Evolutionary conservation across 352 stramenopile genomes (phyloP).

Genomic region (Plasmopara muralis): DNA sequence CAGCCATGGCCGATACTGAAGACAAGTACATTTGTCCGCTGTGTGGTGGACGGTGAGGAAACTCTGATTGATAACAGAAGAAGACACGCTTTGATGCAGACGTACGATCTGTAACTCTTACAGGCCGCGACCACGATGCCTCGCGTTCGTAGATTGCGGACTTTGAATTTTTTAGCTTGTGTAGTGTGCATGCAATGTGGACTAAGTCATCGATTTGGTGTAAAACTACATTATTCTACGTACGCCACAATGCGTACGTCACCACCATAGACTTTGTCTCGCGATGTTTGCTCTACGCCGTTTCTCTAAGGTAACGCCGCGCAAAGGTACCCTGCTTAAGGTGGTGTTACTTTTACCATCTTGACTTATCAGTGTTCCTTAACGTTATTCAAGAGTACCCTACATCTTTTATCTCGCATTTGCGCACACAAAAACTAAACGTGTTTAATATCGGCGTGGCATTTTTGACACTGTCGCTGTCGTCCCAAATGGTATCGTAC

Average conservation of each 20-base stretch:
- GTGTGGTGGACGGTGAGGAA: constrained; percentile 50
- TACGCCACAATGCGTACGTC: background rate
- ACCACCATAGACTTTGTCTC: constrained; percentile 5
- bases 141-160: background rate
- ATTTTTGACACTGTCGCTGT: constrained; percentile 81
- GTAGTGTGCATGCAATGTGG: no score
- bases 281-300: constrained; percentile 31
- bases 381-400: constrained; percentile 49
- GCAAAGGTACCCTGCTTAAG: constrained; percentile 23
- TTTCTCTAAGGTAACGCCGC: constrained; percentile 38
- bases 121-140: constrained; percentile 13
- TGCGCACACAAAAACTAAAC: constrained; percentile 76
- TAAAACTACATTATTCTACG: background rate
- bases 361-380: background rate
- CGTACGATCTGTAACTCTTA: constrained; percentile 15
- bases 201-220: background rate
- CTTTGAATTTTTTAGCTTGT: no score
- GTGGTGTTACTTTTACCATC: background rate
- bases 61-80: background rate
- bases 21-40: constrained; percentile 85
- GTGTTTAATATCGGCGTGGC: constrained; percentile 82
- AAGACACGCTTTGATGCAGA: constrained; percentile 3
- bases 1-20: constrained; percentile 53
- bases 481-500: constrained; percentile 70
- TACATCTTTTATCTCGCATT: constrained; percentile 72